These are phyloP conservation scores for Blepharisma undulans DNA, from an alignment of 169 alveolate species.

Conservation along the genomic window DNA sequence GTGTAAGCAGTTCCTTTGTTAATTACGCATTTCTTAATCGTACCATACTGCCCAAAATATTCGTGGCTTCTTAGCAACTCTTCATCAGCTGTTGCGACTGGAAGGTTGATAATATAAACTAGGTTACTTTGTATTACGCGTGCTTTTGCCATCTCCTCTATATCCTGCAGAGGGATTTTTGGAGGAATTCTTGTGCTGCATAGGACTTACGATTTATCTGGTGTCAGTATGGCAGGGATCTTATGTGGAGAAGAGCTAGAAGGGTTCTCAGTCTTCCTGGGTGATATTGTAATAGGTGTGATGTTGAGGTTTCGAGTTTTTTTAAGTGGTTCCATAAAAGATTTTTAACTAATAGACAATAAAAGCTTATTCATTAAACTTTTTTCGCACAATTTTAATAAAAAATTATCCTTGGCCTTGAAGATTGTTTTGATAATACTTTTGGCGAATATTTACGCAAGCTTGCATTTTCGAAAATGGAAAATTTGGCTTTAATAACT, in stretches of 20 bases:
- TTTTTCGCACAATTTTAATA: neutral
- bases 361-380: neutral
- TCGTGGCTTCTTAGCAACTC: constrained; percentile 33
- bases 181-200: neutral
- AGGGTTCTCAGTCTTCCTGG: neutral
- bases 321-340: neutral
- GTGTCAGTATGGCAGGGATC: neutral
- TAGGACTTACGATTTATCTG: neutral
- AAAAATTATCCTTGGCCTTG: neutral
- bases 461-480: neutral
- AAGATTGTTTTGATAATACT: neutral
- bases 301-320: neutral
- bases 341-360: neutral
- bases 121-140: constrained; percentile 38
- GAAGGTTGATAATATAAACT: constrained; percentile 52
- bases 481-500: neutral
- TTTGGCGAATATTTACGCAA: neutral
- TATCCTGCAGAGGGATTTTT: neutral
- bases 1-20: constrained; percentile 41
- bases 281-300: neutral
- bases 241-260: neutral
- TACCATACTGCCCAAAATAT: constrained; percentile 58
- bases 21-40: constrained; percentile 44
- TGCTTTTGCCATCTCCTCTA: neutral
- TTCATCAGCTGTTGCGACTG: constrained; percentile 44